phyloP scores from a whole-genome alignment of 768 basidiomycete species.

The Boletus subparvulus region DNA sequence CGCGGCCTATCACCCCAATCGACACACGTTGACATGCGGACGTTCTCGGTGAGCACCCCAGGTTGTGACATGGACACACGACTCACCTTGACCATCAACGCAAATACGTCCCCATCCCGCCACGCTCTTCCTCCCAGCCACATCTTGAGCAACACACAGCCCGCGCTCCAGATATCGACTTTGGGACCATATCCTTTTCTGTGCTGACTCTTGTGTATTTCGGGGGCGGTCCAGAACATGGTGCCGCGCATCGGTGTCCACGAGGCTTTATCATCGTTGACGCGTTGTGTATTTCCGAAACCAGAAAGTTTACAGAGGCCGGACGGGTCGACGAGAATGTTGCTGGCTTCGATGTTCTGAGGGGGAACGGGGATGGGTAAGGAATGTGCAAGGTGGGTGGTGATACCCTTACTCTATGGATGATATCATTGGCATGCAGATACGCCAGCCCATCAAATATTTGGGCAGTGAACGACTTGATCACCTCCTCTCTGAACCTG shows the following conservation, averaged over 20 bases:
- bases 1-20: conserved; percentile 48
- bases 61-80: background rate
- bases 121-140: conserved; percentile 89
- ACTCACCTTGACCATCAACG: conserved; percentile 83
- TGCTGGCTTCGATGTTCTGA: conserved; percentile 92
- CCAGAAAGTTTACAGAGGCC: conserved; percentile 95
- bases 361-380: background rate
- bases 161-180: conserved; percentile 95
- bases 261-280: conserved; percentile 74
- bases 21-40: background rate
- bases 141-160: conserved; percentile 96
- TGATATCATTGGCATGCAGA: conserved; percentile 81
- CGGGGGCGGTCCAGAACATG: conserved; percentile 97
- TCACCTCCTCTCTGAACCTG: conserved; percentile 83
- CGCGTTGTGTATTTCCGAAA: conserved; percentile 92
- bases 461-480: conserved; percentile 85
- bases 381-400: background rate
- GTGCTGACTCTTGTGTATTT: conserved; percentile 76
- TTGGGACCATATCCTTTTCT: conserved; percentile 85
- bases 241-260: conserved; percentile 93
- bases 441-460: conserved; percentile 88
- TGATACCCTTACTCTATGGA: conserved; percentile 69
- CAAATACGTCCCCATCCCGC: conserved; percentile 77
- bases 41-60: conserved; percentile 9
- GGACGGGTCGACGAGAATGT: conserved; percentile 85